Evolutionary conservation across 1,139 yeast genomes (phyloP), one percentile per base, ranked within the genome.

Genomic region (Sugiyamaella paludigena): DNA sequence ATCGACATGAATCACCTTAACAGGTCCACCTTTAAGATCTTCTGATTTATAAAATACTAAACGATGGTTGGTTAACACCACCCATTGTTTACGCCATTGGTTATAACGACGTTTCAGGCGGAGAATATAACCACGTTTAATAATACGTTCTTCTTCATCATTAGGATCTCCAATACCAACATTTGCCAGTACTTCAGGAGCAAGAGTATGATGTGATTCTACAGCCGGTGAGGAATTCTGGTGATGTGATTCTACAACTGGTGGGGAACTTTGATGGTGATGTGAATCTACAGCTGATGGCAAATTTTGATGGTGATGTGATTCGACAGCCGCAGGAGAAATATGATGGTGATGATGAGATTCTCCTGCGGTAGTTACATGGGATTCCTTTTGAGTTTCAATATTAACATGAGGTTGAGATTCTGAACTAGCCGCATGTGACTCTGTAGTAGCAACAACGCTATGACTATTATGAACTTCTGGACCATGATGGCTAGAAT

Each of bases 41-140:
- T 62, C 59, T 16, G 61, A 59, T 56, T 76, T 77, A 69, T 74
- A 76, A 52, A 78, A 69, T 40, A 69, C 63, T 31, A 78, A 50
- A 16, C 68, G 63, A 36, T 63, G 65, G 54, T 71, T 75, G 4
- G 81, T 77, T 13, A 79, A 59, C 0, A 75, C 68, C 10, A 76
- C 63, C 58, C 73, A 75, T 52, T 71, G 69, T 47, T 64, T 64
- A 40, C 69, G 73, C 82, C 82, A 78, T 54, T 78, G 78, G 54
- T 72, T 75, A 59, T 74, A 74, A 10, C 72, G 60, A 44, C 72
- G 74, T 45, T 70, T 68, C 15, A 77, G 64, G 4, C 78, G 62
- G 33, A 69, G 57, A 15, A 78, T 56, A 42, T 68, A 64, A 0
- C 83, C 83, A 48, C 67, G 64, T 43, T 72, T 72, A 13, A 78